These are phyloP conservation scores for Kentomonas sorsogonicus DNA, from an alignment of 208 protist species.

Conservation along the genomic window DNA sequence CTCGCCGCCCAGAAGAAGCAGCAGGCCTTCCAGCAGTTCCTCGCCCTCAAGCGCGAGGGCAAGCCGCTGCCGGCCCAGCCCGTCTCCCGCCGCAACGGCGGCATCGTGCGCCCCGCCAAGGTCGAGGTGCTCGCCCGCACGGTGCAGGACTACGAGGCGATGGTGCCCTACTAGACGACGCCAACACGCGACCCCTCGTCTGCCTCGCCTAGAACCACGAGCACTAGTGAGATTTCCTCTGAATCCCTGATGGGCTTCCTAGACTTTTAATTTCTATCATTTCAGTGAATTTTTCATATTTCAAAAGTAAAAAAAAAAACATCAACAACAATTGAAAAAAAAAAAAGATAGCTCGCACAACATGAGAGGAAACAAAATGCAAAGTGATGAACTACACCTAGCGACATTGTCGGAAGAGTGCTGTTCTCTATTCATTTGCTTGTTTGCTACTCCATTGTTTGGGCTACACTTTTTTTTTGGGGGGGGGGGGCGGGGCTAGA, in stretches of 20 bases:
- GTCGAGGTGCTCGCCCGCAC: conserved; percentile 77
- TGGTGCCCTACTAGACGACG: conserved; percentile 75
- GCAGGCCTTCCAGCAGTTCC: conserved; percentile 65
- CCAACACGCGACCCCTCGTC: no score
- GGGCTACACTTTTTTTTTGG: no score
- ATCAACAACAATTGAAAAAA: not conserved
- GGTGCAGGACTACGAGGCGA: conserved; percentile 80
- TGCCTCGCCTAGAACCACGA: no score
- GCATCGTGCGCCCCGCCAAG: conserved; percentile 63
- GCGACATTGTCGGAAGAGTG: no score
- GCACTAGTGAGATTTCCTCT: no score
- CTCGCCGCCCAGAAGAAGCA: conserved; percentile 87
- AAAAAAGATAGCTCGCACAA: not conserved
- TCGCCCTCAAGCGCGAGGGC: conserved; percentile 76
- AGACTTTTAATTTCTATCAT: no score
- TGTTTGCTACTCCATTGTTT: no score
- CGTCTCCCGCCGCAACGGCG: conserved; percentile 60
- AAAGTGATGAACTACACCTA: no score
- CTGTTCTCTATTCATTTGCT: no score
- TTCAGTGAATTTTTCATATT: conserved; percentile 19
- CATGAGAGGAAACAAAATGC: not conserved
- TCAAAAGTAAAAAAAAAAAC: conserved; percentile 11
- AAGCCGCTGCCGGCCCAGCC: conserved; percentile 68
- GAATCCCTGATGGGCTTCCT: no score
- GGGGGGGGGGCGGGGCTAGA: no score